Evolutionary conservation across 2,329 filamentous ascomycete genomes (phyloP).

Genomic region (Exserohilum turcica): DNA sequence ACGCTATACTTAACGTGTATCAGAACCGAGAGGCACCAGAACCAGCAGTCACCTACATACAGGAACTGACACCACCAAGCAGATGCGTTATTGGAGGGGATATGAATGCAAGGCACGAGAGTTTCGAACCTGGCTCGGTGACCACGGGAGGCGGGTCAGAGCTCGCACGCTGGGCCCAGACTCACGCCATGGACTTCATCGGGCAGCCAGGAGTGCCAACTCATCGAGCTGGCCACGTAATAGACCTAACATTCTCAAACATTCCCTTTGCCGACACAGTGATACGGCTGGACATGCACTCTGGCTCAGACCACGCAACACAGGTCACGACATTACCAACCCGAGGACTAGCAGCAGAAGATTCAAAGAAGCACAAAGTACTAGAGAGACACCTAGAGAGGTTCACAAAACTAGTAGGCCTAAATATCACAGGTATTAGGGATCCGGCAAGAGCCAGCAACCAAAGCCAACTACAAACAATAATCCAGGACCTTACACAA

Average conservation of each 20-base stretch:
- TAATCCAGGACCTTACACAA: neutral
- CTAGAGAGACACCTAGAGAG: neutral
- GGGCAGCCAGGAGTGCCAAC: neutral
- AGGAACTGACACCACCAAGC: neutral
- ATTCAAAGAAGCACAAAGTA: neutral
- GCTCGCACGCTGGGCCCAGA: conserved; percentile 22
- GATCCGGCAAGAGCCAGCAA: too few relatives aligned
- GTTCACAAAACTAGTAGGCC: conserved; percentile 1
- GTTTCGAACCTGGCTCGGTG: neutral
- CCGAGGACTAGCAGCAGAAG: neutral
- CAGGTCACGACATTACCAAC: conserved; percentile 2
- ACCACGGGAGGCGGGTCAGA: neutral
- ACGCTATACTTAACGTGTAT: neutral
- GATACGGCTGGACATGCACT: neutral
- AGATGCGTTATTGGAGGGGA: neutral
- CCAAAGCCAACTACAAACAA: too few relatives aligned
- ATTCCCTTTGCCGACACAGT: conserved; percentile 6
- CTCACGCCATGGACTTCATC: neutral
- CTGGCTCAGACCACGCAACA: conserved; percentile 9
- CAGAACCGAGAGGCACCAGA: too few relatives aligned
- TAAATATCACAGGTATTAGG: neutral
- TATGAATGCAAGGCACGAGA: neutral
- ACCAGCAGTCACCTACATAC: neutral
- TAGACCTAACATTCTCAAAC: conserved; percentile 10
- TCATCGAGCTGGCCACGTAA: neutral